phyloP scores from a whole-genome alignment of 1,284 basidiomycete species.

The Fomitopsis palustris region DNA sequence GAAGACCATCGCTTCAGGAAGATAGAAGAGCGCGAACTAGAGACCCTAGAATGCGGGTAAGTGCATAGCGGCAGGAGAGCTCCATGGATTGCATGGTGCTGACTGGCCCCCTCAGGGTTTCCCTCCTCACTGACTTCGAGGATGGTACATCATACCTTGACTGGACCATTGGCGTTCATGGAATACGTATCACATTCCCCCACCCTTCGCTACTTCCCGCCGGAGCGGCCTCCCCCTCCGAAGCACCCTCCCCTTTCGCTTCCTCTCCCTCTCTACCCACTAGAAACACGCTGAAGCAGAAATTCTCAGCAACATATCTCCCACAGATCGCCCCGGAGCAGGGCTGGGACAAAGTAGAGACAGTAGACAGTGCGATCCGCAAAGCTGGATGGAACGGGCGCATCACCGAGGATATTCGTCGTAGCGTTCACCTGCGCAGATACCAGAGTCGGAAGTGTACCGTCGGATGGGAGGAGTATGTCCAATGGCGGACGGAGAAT shows the following conservation, averaged over 20 bases:
- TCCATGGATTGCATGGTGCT: background rate
- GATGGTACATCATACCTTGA: slow-evolving; percentile 82
- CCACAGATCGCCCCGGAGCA: slow-evolving; percentile 92
- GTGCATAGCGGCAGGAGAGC: slow-evolving; percentile 25
- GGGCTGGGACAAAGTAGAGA: slow-evolving; percentile 89
- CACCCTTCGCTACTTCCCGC: slow-evolving; percentile 64
- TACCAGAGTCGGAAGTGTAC: slow-evolving; percentile 82
- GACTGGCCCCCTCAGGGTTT: slow-evolving; percentile 56
- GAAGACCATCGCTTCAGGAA: slow-evolving; percentile 66
- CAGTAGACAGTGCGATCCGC: slow-evolving; percentile 86
- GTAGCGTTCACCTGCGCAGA: slow-evolving; percentile 73
- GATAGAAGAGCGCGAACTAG: slow-evolving; percentile 76
- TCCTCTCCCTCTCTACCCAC: slow-evolving; percentile 56
- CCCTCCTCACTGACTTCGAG: slow-evolving; percentile 91
- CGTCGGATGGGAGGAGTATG: slow-evolving; percentile 76
- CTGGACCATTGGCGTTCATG: slow-evolving; percentile 91
- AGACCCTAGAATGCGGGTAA: slow-evolving; percentile 82
- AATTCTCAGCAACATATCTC: slow-evolving; percentile 89
- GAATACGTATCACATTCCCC: slow-evolving; percentile 86
- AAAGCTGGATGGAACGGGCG: slow-evolving; percentile 88
- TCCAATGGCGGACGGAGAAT: slow-evolving; percentile 60
- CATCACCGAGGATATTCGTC: slow-evolving; percentile 82
- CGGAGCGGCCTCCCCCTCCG: slow-evolving; percentile 46
- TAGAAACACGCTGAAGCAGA: slow-evolving; percentile 48
- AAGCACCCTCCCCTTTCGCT: slow-evolving; percentile 64